These are phyloP conservation scores for Skeletonema potamos DNA, from an alignment of 108 stramenopile genomes.

Conservation along the genomic window DNA sequence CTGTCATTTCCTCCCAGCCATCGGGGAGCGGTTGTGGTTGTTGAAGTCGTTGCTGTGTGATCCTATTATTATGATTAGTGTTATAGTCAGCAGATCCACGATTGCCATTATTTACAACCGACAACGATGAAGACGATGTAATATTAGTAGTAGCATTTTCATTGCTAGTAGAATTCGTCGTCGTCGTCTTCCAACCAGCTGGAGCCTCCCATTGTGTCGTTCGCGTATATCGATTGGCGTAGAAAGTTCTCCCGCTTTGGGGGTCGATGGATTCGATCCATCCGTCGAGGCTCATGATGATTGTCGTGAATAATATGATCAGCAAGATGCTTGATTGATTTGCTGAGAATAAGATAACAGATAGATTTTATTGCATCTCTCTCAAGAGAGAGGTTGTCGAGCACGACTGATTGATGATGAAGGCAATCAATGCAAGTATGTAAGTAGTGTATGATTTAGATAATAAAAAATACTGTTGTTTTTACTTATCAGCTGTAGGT, in stretches of 20 bases:
- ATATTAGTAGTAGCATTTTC: not conserved
- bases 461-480: no score
- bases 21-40: constrained; percentile 47
- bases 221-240: constrained; percentile 72
- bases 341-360: no score
- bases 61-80: constrained; percentile 11
- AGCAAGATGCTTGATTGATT: no score
- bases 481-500: no score
- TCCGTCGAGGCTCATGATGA: constrained; percentile 10
- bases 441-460: no score
- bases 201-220: constrained; percentile 85
- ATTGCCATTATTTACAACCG: no score
- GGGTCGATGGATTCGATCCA: constrained; percentile 79
- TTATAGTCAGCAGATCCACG: not conserved
- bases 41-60: constrained; percentile 13
- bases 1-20: constrained; percentile 85
- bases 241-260: constrained; percentile 64
- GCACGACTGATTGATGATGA: no score
- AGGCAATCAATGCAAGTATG: no score
- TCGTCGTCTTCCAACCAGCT: constrained; percentile 54
- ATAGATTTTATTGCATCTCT: no score
- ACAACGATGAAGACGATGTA: no score
- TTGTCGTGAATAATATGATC: no score
- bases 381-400: no score
- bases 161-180: constrained; percentile 6